Evolutionary conservation across 306 rosid species (phyloP).

Genomic region (Phaseolus lunatus): DNA sequence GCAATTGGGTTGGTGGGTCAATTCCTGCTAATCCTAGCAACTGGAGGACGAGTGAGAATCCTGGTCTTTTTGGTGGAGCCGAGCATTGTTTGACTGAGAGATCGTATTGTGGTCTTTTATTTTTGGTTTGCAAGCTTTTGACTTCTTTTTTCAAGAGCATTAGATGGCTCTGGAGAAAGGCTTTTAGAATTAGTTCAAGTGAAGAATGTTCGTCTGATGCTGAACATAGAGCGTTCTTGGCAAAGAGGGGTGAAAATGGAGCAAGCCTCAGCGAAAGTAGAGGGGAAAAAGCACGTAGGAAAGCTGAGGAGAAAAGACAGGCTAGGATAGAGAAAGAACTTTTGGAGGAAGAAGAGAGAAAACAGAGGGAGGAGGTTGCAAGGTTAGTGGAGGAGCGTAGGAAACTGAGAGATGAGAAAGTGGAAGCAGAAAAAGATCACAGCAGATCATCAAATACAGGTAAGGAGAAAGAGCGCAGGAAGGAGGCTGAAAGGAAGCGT

Average conservation of each 20-base stretch:
- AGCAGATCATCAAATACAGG: conserved; percentile 59
- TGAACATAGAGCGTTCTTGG: conserved; percentile 71
- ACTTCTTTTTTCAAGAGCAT: conserved; percentile 80
- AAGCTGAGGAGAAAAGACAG: conserved; percentile 99
- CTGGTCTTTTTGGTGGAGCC: conserved; percentile 70
- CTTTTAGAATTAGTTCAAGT: conserved; percentile 76
- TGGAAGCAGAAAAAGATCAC: conserved; percentile 77
- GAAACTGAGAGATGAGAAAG: conserved; percentile 89
- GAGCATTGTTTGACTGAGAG: conserved; percentile 88
- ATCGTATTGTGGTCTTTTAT: conserved; percentile 75
- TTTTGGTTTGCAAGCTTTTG: conserved; percentile 80
- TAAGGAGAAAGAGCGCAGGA: conserved; percentile 72
- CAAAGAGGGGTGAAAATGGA: conserved; percentile 83
- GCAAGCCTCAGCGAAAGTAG: conserved; percentile 73
- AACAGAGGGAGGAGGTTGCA: conserved; percentile 99
- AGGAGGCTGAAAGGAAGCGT: conserved; percentile 88
- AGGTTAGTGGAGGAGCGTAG: conserved; percentile 97
- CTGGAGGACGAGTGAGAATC: conserved; percentile 73
- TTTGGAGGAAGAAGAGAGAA: conserved; percentile 96
- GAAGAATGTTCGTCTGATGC: conserved; percentile 84
- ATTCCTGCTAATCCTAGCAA: conserved; percentile 62
- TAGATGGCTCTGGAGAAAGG: conserved; percentile 95
- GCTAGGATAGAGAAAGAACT: conserved; percentile 96
- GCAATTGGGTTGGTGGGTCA: conserved; percentile 81
- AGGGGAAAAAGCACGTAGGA: conserved; percentile 95